Evolutionary conservation across 805 yeast genomes (phyloP).

Genomic region (Candida loeiensis): DNA sequence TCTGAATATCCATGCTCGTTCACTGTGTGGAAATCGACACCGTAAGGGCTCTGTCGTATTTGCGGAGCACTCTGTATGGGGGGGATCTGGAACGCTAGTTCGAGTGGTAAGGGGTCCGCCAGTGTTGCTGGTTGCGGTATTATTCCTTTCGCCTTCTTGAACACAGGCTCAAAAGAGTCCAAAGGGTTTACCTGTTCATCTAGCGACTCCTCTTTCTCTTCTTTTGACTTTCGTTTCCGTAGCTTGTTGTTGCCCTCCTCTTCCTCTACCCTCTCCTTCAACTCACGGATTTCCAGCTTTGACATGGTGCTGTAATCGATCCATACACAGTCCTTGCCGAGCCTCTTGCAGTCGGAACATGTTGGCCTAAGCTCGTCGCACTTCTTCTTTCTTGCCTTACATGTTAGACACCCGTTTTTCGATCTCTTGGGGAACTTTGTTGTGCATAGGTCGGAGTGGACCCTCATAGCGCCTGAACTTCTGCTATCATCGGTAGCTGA

Average conservation of each 20-base stretch:
- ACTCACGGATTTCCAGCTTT: slow-evolving; percentile 29
- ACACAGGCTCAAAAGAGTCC: not conserved
- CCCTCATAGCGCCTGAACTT: slow-evolving; percentile 2
- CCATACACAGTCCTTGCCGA: slow-evolving; percentile 48
- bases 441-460: slow-evolving; percentile 1
- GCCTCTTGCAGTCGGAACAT: slow-evolving; percentile 48
- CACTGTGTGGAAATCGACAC: no score
- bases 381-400: slow-evolving; percentile 61
- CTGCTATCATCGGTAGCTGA: no score
- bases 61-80: no score
- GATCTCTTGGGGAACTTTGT: slow-evolving; percentile 33
- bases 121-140: no score
- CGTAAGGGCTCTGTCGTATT: no score
- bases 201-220: not conserved
- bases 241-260: slow-evolving; percentile 42
- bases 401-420: slow-evolving; percentile 62
- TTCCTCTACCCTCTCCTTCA: slow-evolving; percentile 35
- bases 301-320: slow-evolving; percentile 42
- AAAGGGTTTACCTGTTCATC: no score
- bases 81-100: no score
- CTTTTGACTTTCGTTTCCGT: slow-evolving; percentile 28
- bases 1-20: no score
- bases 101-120: no score
- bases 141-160: not conserved
- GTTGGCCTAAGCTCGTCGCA: slow-evolving; percentile 50